Percentiles rank a stretch among this genome's conserved stretches.
Conservation (phyloP, 257 asterid genomes). For the Leptodermis oblonga region DNA sequence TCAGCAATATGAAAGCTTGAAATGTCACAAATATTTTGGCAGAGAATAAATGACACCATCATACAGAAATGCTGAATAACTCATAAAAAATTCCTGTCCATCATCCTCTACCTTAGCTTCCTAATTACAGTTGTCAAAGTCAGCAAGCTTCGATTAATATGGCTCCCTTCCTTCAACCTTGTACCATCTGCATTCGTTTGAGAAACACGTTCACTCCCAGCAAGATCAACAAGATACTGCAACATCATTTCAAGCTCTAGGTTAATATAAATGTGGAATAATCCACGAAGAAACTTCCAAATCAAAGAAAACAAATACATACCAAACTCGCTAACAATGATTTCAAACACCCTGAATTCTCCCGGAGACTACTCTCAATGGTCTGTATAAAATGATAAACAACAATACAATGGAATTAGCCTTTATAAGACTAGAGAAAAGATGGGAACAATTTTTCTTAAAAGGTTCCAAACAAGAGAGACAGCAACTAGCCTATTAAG, state of each 20-base stretch:
- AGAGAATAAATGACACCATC: too few relatives aligned
- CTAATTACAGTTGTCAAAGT: conserved; percentile 92
- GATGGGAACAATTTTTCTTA: background rate
- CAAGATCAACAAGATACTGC: conserved; percentile 97
- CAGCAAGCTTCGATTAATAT: conserved; percentile 81
- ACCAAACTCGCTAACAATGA: conserved; percentile 89
- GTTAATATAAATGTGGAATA: background rate
- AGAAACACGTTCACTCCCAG: conserved; percentile 89
- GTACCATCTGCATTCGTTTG: conserved; percentile 83
- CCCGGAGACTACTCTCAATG: conserved; percentile 74
- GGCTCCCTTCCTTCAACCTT: conserved; percentile 97
- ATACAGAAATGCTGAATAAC: background rate
- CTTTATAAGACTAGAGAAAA: background rate
- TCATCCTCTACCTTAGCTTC: conserved; percentile 63
- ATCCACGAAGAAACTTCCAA: conserved; percentile 16
- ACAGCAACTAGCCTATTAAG: too few relatives aligned
- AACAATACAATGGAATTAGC: conserved; percentile 3
- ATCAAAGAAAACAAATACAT: conserved; percentile 20
- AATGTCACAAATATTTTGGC: too few relatives aligned
- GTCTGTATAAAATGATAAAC: conserved; percentile 40
- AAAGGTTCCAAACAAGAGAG: background rate
- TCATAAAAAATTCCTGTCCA: background rate
- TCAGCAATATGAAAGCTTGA: too few relatives aligned
- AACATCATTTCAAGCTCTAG: conserved; percentile 12
- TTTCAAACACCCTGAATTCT: conserved; percentile 64